Evolutionary conservation across 257 asterid genomes (phyloP).

Genomic region (Solanum raphanifolium): DNA sequence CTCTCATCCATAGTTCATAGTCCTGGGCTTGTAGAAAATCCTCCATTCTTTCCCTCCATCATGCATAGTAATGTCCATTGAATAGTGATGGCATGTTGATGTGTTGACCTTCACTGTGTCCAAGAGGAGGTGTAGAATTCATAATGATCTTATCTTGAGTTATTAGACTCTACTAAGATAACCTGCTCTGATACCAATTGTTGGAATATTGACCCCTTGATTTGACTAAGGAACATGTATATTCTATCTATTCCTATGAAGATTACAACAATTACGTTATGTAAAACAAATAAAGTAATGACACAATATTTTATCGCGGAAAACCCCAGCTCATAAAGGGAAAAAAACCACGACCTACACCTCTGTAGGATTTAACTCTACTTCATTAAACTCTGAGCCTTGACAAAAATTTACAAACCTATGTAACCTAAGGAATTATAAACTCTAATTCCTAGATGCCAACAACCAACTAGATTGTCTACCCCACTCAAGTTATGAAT

Average conservation of each 20-base stretch:
- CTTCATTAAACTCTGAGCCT: neutral
- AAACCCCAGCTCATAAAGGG: neutral
- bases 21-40: neutral
- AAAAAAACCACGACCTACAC: neutral
- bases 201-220: neutral
- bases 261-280: neutral
- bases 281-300: neutral
- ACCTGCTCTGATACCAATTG: neutral
- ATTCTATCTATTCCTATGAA: neutral
- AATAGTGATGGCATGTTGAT: neutral
- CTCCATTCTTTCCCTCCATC: neutral
- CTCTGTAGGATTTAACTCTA: neutral
- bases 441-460: too few relatives aligned
- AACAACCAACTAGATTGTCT: too few relatives aligned
- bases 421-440: too few relatives aligned
- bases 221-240: neutral
- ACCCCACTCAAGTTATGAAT: neutral
- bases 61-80: neutral
- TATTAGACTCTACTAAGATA: too few relatives aligned
- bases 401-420: neutral
- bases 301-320: neutral
- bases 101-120: neutral
- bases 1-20: neutral
- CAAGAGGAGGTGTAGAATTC: neutral
- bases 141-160: neutral